Conservation (phyloP, 2,329 filamentous ascomycete genomes). For the Fusarium sp. region DNA sequence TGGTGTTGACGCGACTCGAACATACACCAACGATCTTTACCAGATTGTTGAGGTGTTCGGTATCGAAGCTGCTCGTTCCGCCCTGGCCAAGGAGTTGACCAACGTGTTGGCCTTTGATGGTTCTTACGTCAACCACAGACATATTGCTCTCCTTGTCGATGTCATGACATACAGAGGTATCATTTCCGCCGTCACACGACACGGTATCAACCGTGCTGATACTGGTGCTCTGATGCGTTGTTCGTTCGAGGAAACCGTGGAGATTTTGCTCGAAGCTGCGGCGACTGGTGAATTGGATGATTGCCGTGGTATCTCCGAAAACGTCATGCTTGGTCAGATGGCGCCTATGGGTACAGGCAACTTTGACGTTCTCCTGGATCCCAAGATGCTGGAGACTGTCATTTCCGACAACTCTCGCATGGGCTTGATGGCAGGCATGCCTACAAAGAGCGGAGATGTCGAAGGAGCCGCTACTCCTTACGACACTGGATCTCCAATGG, state of each 20-base stretch:
- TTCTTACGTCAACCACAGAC: constrained; percentile 99
- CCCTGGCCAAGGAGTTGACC: constrained; percentile 87
- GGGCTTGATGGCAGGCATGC: constrained; percentile 83
- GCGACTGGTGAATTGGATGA: constrained; percentile 96
- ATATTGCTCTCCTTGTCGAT: constrained; percentile 93
- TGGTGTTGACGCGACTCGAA: constrained; percentile 86
- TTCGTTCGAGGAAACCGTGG: constrained; percentile 99
- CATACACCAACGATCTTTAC: constrained; percentile 95
- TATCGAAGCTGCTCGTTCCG: constrained; percentile 91
- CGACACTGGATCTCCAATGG: constrained; percentile 84
- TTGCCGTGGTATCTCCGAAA: constrained; percentile 97
- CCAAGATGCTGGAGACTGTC: constrained; percentile 94
- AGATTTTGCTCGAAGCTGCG: constrained; percentile 95
- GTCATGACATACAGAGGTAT: constrained; percentile 97
- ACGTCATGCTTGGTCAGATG: constrained; percentile 97
- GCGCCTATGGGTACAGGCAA: constrained; percentile 97
- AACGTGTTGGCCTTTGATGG: constrained; percentile 97
- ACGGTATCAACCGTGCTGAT: constrained; percentile 98
- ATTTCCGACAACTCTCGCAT: constrained; percentile 91
- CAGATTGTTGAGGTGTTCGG: constrained; percentile 95
- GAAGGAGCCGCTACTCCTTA: constrained; percentile 95
- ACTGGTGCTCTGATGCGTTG: constrained; percentile 99
- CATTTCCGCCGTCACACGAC: constrained; percentile 95
- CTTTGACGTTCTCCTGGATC: constrained; percentile 92
- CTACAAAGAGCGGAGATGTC: constrained; percentile 77